Evolutionary conservation across 179 eudicot genomes (phyloP).

Genomic region (Spinacia oleracea): DNA sequence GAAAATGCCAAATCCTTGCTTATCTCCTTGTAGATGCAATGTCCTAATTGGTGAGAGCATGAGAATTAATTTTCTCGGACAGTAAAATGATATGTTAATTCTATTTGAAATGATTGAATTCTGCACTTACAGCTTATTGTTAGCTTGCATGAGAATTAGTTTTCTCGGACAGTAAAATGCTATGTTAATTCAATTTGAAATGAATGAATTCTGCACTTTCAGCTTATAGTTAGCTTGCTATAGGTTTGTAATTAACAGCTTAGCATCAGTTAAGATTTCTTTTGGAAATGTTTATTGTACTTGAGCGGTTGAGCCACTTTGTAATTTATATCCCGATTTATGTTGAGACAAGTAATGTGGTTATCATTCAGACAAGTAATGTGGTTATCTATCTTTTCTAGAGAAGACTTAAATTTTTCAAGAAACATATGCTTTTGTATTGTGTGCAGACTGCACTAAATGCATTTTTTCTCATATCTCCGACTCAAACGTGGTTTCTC

Average conservation of each 20-base stretch:
- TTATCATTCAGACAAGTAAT: no score
- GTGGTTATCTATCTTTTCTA: no score
- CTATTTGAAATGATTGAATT: background rate
- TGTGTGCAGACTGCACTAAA: no score
- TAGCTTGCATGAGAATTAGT: background rate
- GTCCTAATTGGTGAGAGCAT: background rate
- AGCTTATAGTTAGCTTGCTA: background rate
- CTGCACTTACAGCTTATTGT: background rate
- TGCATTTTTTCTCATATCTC: no score
- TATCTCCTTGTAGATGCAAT: background rate
- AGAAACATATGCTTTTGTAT: no score
- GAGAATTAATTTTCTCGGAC: background rate
- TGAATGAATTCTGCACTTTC: background rate
- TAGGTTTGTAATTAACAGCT: background rate
- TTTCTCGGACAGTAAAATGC: background rate
- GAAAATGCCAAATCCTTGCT: background rate
- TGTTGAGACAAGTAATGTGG: no score
- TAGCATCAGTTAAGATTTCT: no score
- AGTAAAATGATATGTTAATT: background rate
- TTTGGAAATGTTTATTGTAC: no score
- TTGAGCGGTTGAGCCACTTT: no score
- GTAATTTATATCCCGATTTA: no score
- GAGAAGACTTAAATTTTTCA: no score
- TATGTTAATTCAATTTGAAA: background rate
- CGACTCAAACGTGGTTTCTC: no score